Conservation (phyloP, 1,139 yeast species). For the Lodderomyces pseudojiufengensis region DNA sequence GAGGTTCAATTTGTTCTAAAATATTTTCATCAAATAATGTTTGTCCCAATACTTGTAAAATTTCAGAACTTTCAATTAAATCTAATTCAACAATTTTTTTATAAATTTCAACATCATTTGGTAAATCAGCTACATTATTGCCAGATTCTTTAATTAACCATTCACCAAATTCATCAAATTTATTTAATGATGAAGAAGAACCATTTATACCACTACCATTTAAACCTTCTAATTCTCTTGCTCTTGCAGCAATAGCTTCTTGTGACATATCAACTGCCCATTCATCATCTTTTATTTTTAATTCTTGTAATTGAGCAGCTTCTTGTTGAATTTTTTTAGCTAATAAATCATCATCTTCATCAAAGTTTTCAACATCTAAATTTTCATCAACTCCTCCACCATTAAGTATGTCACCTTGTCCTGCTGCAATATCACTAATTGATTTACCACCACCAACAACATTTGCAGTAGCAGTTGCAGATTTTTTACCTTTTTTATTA, state of each 20-base stretch:
- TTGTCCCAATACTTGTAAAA: conserved; percentile 91
- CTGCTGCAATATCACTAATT: conserved; percentile 71
- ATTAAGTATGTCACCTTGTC: conserved; percentile 25
- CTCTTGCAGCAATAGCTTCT: conserved; percentile 94
- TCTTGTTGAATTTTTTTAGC: conserved; percentile 82
- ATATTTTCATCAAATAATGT: conserved; percentile 79
- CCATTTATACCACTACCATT: neutral
- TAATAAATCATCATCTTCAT: conserved; percentile 72
- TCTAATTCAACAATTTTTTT: conserved; percentile 83
- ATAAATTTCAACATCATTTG: conserved; percentile 85
- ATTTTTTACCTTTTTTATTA: conserved; percentile 50
- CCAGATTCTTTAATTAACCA: conserved; percentile 66
- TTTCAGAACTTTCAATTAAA: conserved; percentile 66
- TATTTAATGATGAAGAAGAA: conserved; percentile 28
- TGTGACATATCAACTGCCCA: conserved; percentile 99
- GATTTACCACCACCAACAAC: conserved; percentile 87
- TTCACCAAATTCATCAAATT: conserved; percentile 78
- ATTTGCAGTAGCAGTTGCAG: conserved; percentile 89
- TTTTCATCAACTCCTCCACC: conserved; percentile 27
- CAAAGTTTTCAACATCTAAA: conserved; percentile 32
- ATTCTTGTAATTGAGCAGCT: conserved; percentile 66
- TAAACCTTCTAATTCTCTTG: conserved; percentile 73
- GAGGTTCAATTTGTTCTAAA: conserved; percentile 67
- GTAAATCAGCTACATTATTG: conserved; percentile 56
- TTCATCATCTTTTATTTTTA: conserved; percentile 77